These are phyloP conservation scores for Eremochloa ophiuroides DNA, from an alignment of 176 grass and related monocot genomes.

Conservation along the genomic window DNA sequence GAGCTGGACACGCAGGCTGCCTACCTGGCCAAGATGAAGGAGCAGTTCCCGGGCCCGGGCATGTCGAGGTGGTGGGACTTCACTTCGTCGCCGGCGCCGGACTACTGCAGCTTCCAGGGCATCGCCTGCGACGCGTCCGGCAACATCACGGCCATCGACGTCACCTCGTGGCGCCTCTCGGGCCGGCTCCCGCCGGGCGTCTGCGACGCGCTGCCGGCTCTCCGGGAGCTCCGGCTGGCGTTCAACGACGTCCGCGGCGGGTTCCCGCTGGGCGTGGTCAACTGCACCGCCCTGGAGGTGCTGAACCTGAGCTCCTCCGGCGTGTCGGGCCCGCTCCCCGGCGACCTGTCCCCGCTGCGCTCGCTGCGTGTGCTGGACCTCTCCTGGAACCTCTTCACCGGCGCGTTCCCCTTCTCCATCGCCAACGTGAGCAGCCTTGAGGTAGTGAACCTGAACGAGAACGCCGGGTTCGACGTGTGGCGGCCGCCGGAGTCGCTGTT, in stretches of 20 bases:
- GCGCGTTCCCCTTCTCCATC: conserved; percentile 65
- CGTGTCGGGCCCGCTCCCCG: conserved; percentile 54
- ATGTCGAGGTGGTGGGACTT: conserved; percentile 91
- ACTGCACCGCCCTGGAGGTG: conserved; percentile 63
- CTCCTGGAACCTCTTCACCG: conserved; percentile 66
- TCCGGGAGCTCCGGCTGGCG: conserved; percentile 49
- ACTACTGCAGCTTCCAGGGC: conserved; percentile 59
- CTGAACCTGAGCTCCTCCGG: conserved; percentile 68
- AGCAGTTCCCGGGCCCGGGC: conserved; percentile 48
- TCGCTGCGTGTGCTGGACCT: conserved; percentile 56
- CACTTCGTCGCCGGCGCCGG: background rate
- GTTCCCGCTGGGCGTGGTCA: conserved; percentile 48
- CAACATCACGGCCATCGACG: conserved; percentile 62
- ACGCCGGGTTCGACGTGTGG: conserved; percentile 74
- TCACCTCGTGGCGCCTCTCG: conserved; percentile 61
- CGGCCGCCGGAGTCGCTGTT: conserved; percentile 42
- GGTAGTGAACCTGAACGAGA: conserved; percentile 82
- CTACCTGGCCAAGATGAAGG: conserved; percentile 72
- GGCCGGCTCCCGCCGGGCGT: conserved; percentile 53
- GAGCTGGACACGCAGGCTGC: conserved; percentile 33
- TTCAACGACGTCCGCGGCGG: conserved; percentile 60
- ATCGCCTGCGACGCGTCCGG: conserved; percentile 25
- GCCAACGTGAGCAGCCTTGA: conserved; percentile 52
- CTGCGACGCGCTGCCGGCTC: conserved; percentile 52
- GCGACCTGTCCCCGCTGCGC: conserved; percentile 46